Base-by-base conservation (phyloP, 2,329 filamentous ascomycete genomes). In the Xylaria sp. region DNA sequence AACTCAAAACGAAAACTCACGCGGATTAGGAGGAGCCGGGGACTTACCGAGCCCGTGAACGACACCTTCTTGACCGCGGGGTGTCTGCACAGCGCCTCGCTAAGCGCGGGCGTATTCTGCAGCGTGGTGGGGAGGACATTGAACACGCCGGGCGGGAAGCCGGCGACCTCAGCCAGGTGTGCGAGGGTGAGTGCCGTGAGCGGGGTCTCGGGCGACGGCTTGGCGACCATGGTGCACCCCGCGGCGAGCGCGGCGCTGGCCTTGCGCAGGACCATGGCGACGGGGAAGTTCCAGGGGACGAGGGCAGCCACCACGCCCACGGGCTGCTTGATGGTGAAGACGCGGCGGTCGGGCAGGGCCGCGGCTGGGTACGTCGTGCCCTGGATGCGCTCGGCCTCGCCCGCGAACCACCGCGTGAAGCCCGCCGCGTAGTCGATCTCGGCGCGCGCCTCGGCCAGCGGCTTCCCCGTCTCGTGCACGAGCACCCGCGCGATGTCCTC, bases 301-400 rank as follows among this genome's bases (percentile, higher is more conserved):
- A 92, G 76, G 0, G 88, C 89, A 0, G 83, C 88, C 0, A 85
- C 81, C 10, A 90, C 87, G 57, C 89, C 89, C 60, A 91, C 82
- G 0, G 89, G 89, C 74, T 91, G 89, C 78, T 93, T 93, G 68
- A 93, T 83, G 0, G 88, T 90, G 63, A 93, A 85, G 2, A 88
- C 81, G 11, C 90, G 81, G 5, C 90, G 80, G 31, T 86, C 85
- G 0, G 90, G 85, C 0, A 85, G 77, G 0, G 89, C 79, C 0
- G n/a, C n/a, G n/a, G 87, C 82, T 0, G 81, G 79, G 46, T 85
- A 83, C 4, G 89, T 81, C 0, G 82, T 82, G 15, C 90, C 90
- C 79, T 70, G 88, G 25, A 81, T 69, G 52, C 74, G 72, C 60
- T 81, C 80, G 3, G 81, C 80, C 65, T 83, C 81, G 10, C 80